Conservation (phyloP, 1,139 yeast species). For the Magnusiomyces fungicola region DNA sequence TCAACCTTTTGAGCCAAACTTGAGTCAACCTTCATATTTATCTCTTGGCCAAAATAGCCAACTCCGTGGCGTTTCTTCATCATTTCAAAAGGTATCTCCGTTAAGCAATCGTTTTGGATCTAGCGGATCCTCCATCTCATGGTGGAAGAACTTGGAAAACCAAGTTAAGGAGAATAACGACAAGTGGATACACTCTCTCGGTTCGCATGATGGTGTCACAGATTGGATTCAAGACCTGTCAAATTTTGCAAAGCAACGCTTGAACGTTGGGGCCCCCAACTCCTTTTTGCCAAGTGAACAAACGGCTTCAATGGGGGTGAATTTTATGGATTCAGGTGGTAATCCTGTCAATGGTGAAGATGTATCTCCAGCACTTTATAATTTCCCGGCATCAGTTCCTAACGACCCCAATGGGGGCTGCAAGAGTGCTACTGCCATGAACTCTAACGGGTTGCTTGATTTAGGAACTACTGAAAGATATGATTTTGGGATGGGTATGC, state of each 20-base stretch:
- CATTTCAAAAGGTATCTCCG: not conserved
- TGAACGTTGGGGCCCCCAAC: not conserved
- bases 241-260: not conserved
- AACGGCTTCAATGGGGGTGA: not conserved
- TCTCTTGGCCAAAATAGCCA: no score
- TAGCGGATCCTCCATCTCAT: not conserved
- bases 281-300: not conserved
- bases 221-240: slow-evolving; percentile 5
- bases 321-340: not conserved
- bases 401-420: not conserved
- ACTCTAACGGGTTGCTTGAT: not conserved
- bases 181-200: slow-evolving; percentile 1
- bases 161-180: not conserved
- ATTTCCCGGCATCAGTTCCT: no score
- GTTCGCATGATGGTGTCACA: slow-evolving; percentile 1
- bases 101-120: not conserved
- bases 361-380: no score
- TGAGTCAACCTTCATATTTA: no score
- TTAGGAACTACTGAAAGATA: no score
- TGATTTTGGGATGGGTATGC: no score
- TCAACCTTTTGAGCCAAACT: no score
- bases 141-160: slow-evolving; percentile 5
- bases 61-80: no score
- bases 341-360: no score
- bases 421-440: not conserved